These are phyloP conservation scores for Xylaria sp. DNA, from an alignment of 2,329 filamentous ascomycete genomes.

Conservation along the genomic window DNA sequence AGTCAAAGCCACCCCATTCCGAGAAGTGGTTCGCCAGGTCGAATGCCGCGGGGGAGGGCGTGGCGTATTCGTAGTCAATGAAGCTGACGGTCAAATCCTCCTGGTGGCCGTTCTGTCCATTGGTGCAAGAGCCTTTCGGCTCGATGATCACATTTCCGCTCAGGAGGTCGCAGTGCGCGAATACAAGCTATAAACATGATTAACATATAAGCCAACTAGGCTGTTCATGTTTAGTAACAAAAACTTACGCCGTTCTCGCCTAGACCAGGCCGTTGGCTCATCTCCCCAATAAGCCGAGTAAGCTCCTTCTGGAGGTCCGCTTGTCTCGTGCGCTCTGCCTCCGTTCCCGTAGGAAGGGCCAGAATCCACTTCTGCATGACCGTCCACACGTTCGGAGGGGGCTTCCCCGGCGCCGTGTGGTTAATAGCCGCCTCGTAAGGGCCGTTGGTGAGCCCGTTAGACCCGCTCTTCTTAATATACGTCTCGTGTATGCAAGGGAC, in stretches of 20 bases:
- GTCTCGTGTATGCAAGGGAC: slow-evolving; percentile 58
- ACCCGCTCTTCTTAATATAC: slow-evolving; percentile 42
- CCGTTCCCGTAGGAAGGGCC: slow-evolving; percentile 75
- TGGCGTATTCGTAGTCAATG: slow-evolving; percentile 98
- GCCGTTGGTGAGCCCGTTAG: slow-evolving; percentile 36
- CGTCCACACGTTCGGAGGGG: slow-evolving; percentile 87
- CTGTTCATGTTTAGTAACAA: not conserved
- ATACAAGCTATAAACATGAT: slow-evolving; percentile 66
- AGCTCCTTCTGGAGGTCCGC: slow-evolving; percentile 74
- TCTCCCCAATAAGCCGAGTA: slow-evolving; percentile 65
- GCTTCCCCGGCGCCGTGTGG: slow-evolving; percentile 65
- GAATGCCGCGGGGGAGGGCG: slow-evolving; percentile 90
- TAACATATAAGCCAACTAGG: slow-evolving; percentile 1
- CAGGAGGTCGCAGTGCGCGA: slow-evolving; percentile 94
- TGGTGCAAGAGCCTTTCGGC: slow-evolving; percentile 44
- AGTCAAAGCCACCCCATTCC: slow-evolving; percentile 97
- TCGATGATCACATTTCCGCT: slow-evolving; percentile 94
- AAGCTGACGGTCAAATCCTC: slow-evolving; percentile 66
- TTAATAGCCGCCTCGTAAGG: slow-evolving; percentile 47
- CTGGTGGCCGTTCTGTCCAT: slow-evolving; percentile 39
- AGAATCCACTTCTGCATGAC: slow-evolving; percentile 96
- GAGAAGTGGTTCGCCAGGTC: slow-evolving; percentile 98
- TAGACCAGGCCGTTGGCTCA: slow-evolving; percentile 77
- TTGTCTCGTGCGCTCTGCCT: slow-evolving; percentile 69
- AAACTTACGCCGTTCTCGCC: slow-evolving; percentile 71